phyloP scores from a whole-genome alignment of 108 stramenopile genomes.

The Pseudonitzschia pungens region DNA sequence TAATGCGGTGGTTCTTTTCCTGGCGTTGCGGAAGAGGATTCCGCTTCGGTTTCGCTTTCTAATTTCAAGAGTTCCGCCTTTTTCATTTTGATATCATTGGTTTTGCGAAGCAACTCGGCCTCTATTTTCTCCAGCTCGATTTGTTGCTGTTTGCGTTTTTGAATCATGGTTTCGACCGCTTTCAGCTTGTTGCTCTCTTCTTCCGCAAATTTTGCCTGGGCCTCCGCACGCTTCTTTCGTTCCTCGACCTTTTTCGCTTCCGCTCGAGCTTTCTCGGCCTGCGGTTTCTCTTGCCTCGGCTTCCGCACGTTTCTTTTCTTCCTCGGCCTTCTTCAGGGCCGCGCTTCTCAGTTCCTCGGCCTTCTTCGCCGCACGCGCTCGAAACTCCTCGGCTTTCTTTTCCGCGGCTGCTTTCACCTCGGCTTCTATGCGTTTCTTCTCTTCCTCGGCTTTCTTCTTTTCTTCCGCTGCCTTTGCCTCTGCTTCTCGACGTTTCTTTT shows the following conservation, averaged over 20 bases:
- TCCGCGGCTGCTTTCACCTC: no score
- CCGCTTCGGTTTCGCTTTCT: not conserved
- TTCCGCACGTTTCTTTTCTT: not conserved
- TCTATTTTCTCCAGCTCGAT: conserved; percentile 2
- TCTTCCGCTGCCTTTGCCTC: not conserved
- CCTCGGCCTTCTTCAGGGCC: not conserved
- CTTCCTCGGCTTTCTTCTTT: not conserved
- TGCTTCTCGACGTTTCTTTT: not conserved
- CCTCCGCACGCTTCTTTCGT: not conserved
- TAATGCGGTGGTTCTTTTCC: not conserved
- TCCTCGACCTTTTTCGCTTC: conserved; percentile 5
- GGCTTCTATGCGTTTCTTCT: no score
- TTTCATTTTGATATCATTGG: conserved; percentile 4
- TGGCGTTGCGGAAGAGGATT: not conserved
- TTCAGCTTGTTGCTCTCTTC: conserved; percentile 28
- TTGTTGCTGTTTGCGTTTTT: conserved; percentile 20
- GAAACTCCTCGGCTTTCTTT: not conserved
- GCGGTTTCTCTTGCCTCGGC: not conserved
- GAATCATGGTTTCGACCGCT: not conserved
- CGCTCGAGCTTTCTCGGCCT: conserved; percentile 7
- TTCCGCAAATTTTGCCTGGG: conserved; percentile 17
- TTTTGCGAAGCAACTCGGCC: not conserved
- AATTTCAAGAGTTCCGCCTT: conserved; percentile 5
- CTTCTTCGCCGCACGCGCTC: not conserved
- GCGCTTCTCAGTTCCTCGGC: not conserved